Evolutionary conservation across 257 asterid genomes (phyloP).

Genomic region (Rhazya stricta): DNA sequence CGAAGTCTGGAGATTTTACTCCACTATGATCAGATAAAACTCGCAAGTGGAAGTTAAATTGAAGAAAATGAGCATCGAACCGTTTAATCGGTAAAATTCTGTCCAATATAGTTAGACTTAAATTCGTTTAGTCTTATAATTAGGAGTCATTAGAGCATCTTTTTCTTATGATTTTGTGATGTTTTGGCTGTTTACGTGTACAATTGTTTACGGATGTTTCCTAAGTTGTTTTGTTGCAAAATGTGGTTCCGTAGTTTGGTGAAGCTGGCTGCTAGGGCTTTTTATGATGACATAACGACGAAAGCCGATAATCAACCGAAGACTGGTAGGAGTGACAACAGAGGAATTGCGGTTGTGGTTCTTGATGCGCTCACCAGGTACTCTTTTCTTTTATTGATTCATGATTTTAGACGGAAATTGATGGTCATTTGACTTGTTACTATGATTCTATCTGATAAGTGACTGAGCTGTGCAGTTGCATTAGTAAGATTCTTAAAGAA

Average conservation of each 20-base stretch:
- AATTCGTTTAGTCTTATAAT: neutral
- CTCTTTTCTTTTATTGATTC: neutral
- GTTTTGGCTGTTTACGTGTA: neutral
- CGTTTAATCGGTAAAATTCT: constrained; percentile 5
- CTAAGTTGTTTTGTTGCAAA: neutral
- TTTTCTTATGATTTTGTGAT: neutral
- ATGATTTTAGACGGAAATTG: neutral
- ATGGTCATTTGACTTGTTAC: neutral
- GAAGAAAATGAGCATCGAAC: constrained; percentile 4
- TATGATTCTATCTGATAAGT: neutral
- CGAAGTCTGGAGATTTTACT: neutral
- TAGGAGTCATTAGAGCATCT: neutral
- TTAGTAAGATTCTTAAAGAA: neutral
- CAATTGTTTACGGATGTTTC: neutral
- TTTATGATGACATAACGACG: constrained; percentile 78
- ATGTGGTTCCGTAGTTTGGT: constrained; percentile 53
- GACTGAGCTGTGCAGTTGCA: neutral
- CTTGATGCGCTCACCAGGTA: constrained; percentile 95
- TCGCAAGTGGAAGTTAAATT: neutral
- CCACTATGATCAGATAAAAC: neutral
- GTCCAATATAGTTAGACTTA: neutral
- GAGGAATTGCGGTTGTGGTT: constrained; percentile 91
- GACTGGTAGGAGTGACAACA: constrained; percentile 81
- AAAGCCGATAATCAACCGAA: constrained; percentile 84
- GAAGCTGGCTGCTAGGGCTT: constrained; percentile 86